Evolutionary conservation across 352 stramenopile genomes (phyloP), one percentile per base, ranked within the genome.

Genomic region (Globisporangium megalacanthum): DNA sequence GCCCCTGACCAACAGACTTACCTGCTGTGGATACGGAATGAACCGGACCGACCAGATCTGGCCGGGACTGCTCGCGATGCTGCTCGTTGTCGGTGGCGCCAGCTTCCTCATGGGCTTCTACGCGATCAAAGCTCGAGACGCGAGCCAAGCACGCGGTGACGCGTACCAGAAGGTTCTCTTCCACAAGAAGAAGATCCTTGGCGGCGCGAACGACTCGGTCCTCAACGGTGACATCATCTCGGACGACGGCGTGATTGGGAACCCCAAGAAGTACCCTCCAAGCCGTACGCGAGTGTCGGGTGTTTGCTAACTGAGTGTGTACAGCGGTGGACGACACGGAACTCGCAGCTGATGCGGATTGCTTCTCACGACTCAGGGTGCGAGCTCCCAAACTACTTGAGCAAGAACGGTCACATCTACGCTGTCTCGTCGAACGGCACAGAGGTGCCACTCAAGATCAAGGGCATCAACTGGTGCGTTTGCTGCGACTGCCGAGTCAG

Each of bases 231-330:
- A 77, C 53, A 56, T 79, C 8, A 62, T 82, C 17, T 79, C 70
- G 19, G 80, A 88, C 60, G 82, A 92, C 41, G 82, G 78, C 20
- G 69, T 51, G 10, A 69, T 90, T 22, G 81, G 78, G 3, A 92
- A 92, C 62, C 82, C 82, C 4, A 88, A 92, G 48, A 64, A 64
- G 48, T 92, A 92, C 58, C 79, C 75, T 5, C 60, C 75, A 8
- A 86, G 77, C 60, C n/a, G 44, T 49, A 49, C 44, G 44, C 14
- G 17, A 48, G n/a, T 6, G 6, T 6, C 41, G 13, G 3, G 17
- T 8, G 35, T 39, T 39, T 39, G 35, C 35, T 13, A 13, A 2
- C 7, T 13, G 7, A 39, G 35, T 39, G 10, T 39, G 35, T 13
- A 8, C 2, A 13, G 35, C 35, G 7, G 35, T 29, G 25, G 25